Conservation (phyloP, 768 basidiomycete genomes). For the Boletellus emodensis region DNA sequence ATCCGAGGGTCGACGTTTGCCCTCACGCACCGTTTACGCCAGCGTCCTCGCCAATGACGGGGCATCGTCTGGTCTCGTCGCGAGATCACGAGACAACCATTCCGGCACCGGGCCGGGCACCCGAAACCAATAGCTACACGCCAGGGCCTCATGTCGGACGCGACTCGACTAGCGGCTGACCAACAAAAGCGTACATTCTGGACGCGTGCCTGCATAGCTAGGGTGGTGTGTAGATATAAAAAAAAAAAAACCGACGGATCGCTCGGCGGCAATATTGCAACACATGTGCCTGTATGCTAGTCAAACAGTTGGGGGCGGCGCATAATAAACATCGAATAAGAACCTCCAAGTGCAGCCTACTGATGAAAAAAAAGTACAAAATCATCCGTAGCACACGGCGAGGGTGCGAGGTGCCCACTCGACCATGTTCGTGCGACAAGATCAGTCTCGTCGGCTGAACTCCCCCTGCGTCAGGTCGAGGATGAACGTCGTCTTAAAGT, state of each 20-base stretch:
- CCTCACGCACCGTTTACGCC: too few relatives aligned
- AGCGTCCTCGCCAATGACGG: too few relatives aligned
- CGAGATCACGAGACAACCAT: not conserved
- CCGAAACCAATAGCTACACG: too few relatives aligned
- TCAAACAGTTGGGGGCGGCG: constrained; percentile 13
- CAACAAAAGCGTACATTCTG: too few relatives aligned
- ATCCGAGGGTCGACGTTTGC: constrained; percentile 5
- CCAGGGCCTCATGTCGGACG: too few relatives aligned
- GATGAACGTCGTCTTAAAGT: constrained; percentile 64
- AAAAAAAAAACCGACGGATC: not conserved
- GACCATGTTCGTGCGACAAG: not conserved
- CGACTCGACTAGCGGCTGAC: too few relatives aligned
- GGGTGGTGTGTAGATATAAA: constrained; percentile 1
- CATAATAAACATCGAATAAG: constrained; percentile 24
- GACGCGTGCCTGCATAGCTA: not conserved
- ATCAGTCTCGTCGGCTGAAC: constrained; percentile 63
- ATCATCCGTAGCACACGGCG: not conserved
- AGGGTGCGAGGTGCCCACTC: not conserved
- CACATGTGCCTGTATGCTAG: constrained; percentile 13
- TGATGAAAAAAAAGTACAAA: not conserved
- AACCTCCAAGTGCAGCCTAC: constrained; percentile 7
- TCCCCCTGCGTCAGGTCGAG: constrained; percentile 83
- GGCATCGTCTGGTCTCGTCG: too few relatives aligned
- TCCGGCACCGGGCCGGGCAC: too few relatives aligned
- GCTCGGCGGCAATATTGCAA: constrained; percentile 12